Evolutionary conservation across 2,329 filamentous ascomycete species (phyloP).

Genomic region (Albifimbria verrucaria): DNA sequence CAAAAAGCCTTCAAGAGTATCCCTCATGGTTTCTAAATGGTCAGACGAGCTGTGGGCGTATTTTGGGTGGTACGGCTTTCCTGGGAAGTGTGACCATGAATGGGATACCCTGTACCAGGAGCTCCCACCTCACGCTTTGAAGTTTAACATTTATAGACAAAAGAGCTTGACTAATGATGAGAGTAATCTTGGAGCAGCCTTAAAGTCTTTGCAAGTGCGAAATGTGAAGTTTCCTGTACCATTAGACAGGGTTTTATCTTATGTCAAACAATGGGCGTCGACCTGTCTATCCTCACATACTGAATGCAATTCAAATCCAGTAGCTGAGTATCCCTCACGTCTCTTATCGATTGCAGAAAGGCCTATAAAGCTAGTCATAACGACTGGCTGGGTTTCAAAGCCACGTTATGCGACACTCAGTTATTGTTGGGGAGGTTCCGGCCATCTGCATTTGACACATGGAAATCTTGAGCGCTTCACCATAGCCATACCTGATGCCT

Average conservation of each 20-base stretch:
- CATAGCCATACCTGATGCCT: background rate
- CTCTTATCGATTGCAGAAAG: background rate
- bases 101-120: too few relatives aligned
- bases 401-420: constrained; percentile 1
- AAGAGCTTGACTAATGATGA: too few relatives aligned
- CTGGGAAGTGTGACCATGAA: background rate
- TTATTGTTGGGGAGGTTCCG: constrained; percentile 2
- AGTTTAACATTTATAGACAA: background rate
- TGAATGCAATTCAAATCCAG: background rate
- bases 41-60: too few relatives aligned
- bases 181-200: too few relatives aligned
- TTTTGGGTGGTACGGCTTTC: background rate
- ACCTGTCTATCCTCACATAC: background rate
- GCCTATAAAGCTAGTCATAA: background rate
- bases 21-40: background rate
- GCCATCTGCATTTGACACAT: background rate
- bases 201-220: background rate
- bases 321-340: background rate
- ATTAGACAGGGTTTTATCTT: background rate
- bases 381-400: background rate
- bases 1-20: background rate
- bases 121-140: background rate
- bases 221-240: background rate
- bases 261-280: background rate
- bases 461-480: background rate